Base-by-base conservation (phyloP, 192 early-diverging fungal species). In the Umbelopsis isabellina region DNA sequence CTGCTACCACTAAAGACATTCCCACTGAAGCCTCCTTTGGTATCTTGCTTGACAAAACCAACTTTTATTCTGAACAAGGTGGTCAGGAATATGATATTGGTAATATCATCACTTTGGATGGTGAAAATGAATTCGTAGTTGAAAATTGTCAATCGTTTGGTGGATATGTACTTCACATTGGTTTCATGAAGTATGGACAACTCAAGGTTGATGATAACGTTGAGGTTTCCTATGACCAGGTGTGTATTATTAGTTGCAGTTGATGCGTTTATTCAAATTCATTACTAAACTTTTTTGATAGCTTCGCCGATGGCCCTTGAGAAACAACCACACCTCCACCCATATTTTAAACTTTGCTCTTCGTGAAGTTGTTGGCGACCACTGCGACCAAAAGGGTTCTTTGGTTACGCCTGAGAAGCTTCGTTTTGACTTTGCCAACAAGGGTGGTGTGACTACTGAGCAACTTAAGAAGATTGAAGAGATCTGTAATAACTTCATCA, bases 41-140 rank as follows among this genome's bases (percentile, higher is more conserved):
- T 53, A 85, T 99, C 27, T 76, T 99, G 27, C 87, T 97, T 68
- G 95, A 99, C 84, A 85, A 90, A 73, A 97, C 97, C 65, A 96
- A 96, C 89, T 96, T 99, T 74, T 99, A 99, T 72, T 95, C 97
- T 23, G 97, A 98, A 82, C 90, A 90, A 71, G 97, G 97, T 82
- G 97, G 97, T 21, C 97, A 99, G 79, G 89, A 91, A 75, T 95
- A 91, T 78, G 97, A 99, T 75, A 92, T 91, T 22, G 97, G 97
- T 44, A 88, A 86, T 65, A 80, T 95, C 61, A 86, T 92, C 49
- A 88, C 93, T 13, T 79, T 92, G n/a, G 95, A 97, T 69, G 89
- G 89, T 30, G 82, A 92, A 46, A 82, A 88, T 37, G 96, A 98
- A 72, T 96, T 98, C 71, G 88, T 87, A 4, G 95, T 99, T 15